These are phyloP conservation scores for Candida coquimbonensis DNA, from an alignment of 805 yeast genomes.

Conservation along the genomic window DNA sequence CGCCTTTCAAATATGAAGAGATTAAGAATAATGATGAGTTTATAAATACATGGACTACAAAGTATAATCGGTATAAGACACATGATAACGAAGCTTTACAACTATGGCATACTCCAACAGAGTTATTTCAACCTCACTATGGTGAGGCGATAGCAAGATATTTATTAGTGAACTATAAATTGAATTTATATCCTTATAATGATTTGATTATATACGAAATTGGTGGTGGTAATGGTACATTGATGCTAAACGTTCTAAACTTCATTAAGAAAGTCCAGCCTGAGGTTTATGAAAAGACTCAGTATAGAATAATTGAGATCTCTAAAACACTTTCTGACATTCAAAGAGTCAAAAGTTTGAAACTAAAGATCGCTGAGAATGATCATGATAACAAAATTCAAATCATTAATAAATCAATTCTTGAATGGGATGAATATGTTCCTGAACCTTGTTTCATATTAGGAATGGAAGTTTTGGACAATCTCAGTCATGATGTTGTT, in stretches of 20 bases:
- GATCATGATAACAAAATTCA: conserved; percentile 53
- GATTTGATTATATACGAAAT: conserved; percentile 76
- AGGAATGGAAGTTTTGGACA: conserved; percentile 80
- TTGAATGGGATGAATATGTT: conserved; percentile 60
- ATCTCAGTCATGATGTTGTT: conserved; percentile 74
- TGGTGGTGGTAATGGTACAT: conserved; percentile 88
- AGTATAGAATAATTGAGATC: conserved; percentile 34
- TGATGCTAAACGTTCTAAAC: conserved; percentile 69
- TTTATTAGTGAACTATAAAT: conserved; percentile 61
- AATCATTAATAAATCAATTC: conserved; percentile 66
- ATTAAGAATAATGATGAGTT: conserved; percentile 63
- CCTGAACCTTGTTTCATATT: conserved; percentile 67
- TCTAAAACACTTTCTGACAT: conserved; percentile 21
- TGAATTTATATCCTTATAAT: conserved; percentile 59
- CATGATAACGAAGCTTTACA: conserved; percentile 34
- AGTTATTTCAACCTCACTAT: conserved; percentile 74
- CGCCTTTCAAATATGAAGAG: conserved; percentile 55
- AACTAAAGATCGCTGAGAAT: conserved; percentile 12
- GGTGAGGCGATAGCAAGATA: conserved; percentile 85
- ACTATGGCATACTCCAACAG: conserved; percentile 88
- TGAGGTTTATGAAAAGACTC: conserved; percentile 61
- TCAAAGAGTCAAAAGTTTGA: conserved; percentile 17
- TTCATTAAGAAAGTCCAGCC: conserved; percentile 58
- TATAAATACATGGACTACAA: conserved; percentile 56
- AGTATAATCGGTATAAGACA: conserved; percentile 47